Base-by-base conservation (phyloP, 2,329 filamentous ascomycete genomes). In the Colletotrichum brevisporum region DNA sequence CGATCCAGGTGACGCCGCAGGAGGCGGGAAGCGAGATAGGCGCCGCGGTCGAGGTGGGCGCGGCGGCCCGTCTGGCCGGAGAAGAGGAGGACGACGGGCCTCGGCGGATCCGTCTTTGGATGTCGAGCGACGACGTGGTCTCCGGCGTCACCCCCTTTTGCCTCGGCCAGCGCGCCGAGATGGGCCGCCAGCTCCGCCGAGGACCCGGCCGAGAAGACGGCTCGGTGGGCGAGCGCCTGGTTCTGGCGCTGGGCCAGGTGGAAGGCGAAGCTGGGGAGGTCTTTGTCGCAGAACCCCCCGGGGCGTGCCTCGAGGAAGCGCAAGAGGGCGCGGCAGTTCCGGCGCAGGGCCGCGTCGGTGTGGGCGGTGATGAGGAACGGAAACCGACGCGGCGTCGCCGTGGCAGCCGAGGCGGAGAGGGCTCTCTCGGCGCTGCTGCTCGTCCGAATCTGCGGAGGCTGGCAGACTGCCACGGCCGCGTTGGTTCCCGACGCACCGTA, bases 31-130 rank as follows among this genome's bases (percentile, higher is more conserved):
- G 74, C 45, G 0, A 71, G 61, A 36, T 75, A 72, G n/a, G 57
- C 66, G 12, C 43, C 21, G 21, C 51, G 16, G 16, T 58, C 43
- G 2, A 64, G 53, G 8, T 9, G 43, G 31, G 58, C 15, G 31
- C 15, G 51, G 5, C 36, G 27, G 9, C 43, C 41, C 6, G 73
- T 76, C 59, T 84, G 82, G 2, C 82, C 82, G 4, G 79, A 80
- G 52, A 83, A 82, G 21, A 73, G 75, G 1, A 84, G 63, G 2
- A 83, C 71, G 1, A 82, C 69, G 26, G 71, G 64, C 62, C 73
- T 57, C 71, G 27, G n/a, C 27, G 27, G 27, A 8, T 8, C 6
- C 8, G 27, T 31, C 27, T 31, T 31, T 31, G 27, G 27, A 31
- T 31, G 27, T 31, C 27, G 27, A 31, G 27, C 27, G 10, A 8